phyloP scores from a whole-genome alignment of 345 rosid genomes.

The Melastoma malabathricum region DNA sequence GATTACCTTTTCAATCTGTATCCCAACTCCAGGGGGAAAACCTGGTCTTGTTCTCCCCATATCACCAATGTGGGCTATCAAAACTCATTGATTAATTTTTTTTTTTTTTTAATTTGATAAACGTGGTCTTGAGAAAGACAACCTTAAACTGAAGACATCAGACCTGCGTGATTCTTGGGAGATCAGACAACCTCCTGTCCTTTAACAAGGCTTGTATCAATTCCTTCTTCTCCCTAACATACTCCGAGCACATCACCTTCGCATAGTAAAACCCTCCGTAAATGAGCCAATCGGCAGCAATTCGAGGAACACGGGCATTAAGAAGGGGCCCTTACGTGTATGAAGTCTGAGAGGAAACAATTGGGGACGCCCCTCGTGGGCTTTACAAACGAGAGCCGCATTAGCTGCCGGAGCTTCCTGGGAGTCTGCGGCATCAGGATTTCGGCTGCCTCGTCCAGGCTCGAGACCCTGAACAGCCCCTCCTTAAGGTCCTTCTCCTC shows the following conservation, averaged over 20 bases:
- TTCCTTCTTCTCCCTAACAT: constrained; percentile 18
- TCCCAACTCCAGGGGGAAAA: constrained; percentile 74
- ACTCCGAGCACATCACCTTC: constrained; percentile 23
- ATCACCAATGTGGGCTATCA: constrained; percentile 16
- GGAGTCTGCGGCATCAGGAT: constrained; percentile 65
- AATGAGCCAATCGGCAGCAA: no score
- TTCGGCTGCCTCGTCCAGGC: constrained; percentile 49
- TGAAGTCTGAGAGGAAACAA: constrained; percentile 19
- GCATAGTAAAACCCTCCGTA: background rate
- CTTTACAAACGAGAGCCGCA: constrained; percentile 45
- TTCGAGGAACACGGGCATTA: no score
- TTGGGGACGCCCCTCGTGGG: constrained; percentile 15
- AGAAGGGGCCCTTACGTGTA: constrained; percentile 15
- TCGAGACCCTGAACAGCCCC: constrained; percentile 47
- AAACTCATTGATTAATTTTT: no score
- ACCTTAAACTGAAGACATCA: no score
- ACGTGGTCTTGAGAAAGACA: background rate
- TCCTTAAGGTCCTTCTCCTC: constrained; percentile 60
- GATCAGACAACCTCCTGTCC: constrained; percentile 13
- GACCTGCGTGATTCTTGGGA: constrained; percentile 24
- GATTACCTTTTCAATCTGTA: constrained; percentile 48
- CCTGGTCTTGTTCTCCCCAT: constrained; percentile 78
- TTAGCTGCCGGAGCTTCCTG: constrained; percentile 44
- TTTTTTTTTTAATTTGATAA: no score
- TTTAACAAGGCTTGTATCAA: constrained; percentile 16